Evolutionary conservation across 164 flowering plant species (phyloP), one percentile per base, ranked within the genome.

Genomic region (Chloranthus sessilifolius): DNA sequence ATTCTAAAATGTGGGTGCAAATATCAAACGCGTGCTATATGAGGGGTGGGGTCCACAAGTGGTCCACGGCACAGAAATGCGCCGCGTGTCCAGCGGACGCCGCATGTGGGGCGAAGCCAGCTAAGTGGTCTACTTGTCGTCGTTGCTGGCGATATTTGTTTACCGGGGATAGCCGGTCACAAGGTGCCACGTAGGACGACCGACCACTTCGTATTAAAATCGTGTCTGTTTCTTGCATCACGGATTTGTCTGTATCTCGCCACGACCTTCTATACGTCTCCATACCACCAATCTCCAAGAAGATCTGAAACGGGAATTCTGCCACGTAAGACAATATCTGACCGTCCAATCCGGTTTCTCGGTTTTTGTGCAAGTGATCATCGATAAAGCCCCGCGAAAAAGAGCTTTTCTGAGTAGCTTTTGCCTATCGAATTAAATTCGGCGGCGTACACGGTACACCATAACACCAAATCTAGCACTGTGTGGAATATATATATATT

Each of bases 41-140:
- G 12, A 31, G 10, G 39, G 54, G 41, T 12, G 55, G 57, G n/a
- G n/a, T n/a, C 47, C 24, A 21, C 42, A 1, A 24, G 69, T 60
- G 69, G 65, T 65, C 61, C 64, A 31, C 8, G 29, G 20, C 0
- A 7, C 39, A 16, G n/a, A 3, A 15, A 23, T 15, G 2, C 40
- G 59, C 39, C 68, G 50, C 68, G 63, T 64, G 68, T 55, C 52
- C 22, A 2, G 36, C 7, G 22, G 54, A 24, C 23, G n/a, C 55
- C 27, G 41, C 49, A 36, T 27, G 44, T 44, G 58, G 40, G 25
- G 10, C 16, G 40, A 27, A 30, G 47, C 36, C 48, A 3, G 25
- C 7, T 22, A 15, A 15, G 34, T n/a, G 9, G 26, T 19, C 21
- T 10, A 26, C 1, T 23, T 33, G 3, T 15, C 17, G 26, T 22